These are phyloP conservation scores for Aotearoamyces nothofagi DNA, from an alignment of 2,329 filamentous ascomycete genomes.

Conservation along the genomic window DNA sequence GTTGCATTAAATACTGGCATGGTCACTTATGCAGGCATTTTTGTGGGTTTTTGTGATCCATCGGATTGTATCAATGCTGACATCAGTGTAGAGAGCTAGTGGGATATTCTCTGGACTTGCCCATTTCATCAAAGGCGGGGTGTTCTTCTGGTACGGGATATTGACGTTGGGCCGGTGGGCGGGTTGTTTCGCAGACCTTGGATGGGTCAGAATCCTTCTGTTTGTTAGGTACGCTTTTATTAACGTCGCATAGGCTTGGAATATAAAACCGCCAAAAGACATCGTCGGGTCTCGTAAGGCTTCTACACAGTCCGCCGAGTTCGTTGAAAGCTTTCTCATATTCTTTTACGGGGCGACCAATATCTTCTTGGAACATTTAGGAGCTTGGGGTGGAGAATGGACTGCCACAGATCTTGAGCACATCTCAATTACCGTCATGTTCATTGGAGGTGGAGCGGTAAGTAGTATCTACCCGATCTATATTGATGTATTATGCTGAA, in stretches of 20 bases:
- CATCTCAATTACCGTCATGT: conserved; percentile 81
- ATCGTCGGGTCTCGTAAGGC: conserved; percentile 46
- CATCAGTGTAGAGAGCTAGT: conserved; percentile 37
- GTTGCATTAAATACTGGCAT: conserved; percentile 56
- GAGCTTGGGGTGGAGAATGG: conserved; percentile 56
- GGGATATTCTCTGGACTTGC: conserved; percentile 73
- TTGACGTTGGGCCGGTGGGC: conserved; percentile 3
- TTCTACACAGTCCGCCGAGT: conserved; percentile 62
- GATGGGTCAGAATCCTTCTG: conserved; percentile 44
- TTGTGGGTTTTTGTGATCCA: conserved; percentile 41
- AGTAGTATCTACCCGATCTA: conserved; percentile 22
- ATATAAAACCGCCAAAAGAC: conserved; percentile 50
- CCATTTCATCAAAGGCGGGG: conserved; percentile 86
- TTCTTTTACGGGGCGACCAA: conserved; percentile 83
- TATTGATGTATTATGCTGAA: conserved; percentile 12
- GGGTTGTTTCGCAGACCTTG: conserved; percentile 42
- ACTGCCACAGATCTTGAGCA: conserved; percentile 75
- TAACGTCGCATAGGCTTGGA: conserved; percentile 53
- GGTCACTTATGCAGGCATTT: conserved; percentile 68
- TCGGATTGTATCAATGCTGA: conserved; percentile 4
- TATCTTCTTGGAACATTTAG: conserved; percentile 82
- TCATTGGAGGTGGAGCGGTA: conserved; percentile 82
- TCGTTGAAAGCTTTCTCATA: conserved; percentile 78
- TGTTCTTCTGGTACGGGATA: conserved; percentile 82
- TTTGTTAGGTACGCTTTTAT: conserved; percentile 4